phyloP scores from a whole-genome alignment of 2,329 filamentous ascomycete genomes.

The Hymenoscyphus salicellus region DNA sequence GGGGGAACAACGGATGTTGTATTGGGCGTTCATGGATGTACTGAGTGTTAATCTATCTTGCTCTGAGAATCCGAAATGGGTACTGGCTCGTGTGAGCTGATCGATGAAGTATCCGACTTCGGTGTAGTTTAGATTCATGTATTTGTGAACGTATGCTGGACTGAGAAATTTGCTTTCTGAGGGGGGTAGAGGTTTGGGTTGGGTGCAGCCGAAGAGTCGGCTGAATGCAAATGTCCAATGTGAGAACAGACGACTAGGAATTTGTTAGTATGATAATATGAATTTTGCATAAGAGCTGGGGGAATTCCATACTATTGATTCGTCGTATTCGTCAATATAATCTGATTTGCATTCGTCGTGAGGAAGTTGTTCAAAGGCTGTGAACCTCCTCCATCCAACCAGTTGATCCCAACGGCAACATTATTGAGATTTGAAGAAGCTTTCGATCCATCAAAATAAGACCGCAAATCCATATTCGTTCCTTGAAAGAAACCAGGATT shows the following conservation, averaged over 20 bases:
- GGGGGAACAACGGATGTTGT: conserved; percentile 34
- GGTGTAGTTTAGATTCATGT: conserved; percentile 35
- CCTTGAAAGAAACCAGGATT: conserved; percentile 30
- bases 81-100: conserved; percentile 30
- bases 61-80: conserved; percentile 33
- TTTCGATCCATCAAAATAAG: conserved; percentile 36
- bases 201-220: conserved; percentile 32
- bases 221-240: conserved; percentile 36
- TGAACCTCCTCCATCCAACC: conserved; percentile 35
- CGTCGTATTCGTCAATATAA: conserved; percentile 27
- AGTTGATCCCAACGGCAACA: conserved; percentile 30
- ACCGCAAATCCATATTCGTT: conserved; percentile 27
- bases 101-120: conserved; percentile 36
- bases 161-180: conserved; percentile 19
- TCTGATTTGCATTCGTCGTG: conserved; percentile 23
- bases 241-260: conserved; percentile 31
- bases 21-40: conserved; percentile 30
- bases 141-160: conserved; percentile 37
- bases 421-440: conserved; percentile 35
- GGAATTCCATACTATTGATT: conserved; percentile 33
- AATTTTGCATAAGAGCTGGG: not conserved
- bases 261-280: not conserved
- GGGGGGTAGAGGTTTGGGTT: conserved; percentile 21
- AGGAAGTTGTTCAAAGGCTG: conserved; percentile 30
- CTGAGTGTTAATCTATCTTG: conserved; percentile 28